phyloP scores from a whole-genome alignment of 306 rosid species.

The Corylus avellana region DNA sequence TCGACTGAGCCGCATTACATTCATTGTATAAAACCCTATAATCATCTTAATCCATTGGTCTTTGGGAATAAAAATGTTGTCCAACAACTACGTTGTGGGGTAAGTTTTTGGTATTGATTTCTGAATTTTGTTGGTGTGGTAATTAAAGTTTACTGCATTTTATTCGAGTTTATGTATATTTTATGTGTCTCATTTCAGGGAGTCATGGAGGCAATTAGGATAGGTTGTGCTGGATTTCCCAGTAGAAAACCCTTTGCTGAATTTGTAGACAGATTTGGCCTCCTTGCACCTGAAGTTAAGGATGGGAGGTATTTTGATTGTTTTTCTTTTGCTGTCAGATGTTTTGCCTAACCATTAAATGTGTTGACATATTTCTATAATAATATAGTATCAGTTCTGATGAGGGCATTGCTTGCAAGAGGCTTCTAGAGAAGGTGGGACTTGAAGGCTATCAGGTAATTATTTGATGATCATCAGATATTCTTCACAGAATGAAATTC shows the following conservation, averaged over 20 bases:
- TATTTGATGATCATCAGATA: constrained; percentile 17
- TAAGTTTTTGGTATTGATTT: constrained; percentile 41
- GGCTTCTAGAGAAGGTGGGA: constrained; percentile 79
- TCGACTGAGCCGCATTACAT: constrained; percentile 94
- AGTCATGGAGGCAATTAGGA: constrained; percentile 99
- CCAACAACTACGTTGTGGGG: constrained; percentile 98
- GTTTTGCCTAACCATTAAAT: constrained; percentile 25
- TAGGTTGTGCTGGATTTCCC: constrained; percentile 97
- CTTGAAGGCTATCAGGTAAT: constrained; percentile 93
- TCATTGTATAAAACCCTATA: constrained; percentile 98
- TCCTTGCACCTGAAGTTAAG: constrained; percentile 91
- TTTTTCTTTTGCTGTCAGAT: constrained; percentile 20
- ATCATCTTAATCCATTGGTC: constrained; percentile 89
- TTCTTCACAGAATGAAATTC: background rate
- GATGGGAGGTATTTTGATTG: constrained; percentile 61
- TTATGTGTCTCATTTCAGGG: constrained; percentile 51
- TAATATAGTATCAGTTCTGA: constrained; percentile 60
- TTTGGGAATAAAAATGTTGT: constrained; percentile 87
- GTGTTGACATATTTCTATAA: constrained; percentile 28
- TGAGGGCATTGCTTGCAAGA: constrained; percentile 81
- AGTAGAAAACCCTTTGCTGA: constrained; percentile 94
- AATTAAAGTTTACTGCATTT: constrained; percentile 16
- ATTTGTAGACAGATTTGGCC: constrained; percentile 85
- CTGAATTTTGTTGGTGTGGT: constrained; percentile 13
- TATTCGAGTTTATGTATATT: constrained; percentile 23